Evolutionary conservation across 2,329 filamentous ascomycete species (phyloP).

Genomic region (Fusarium buharicum): DNA sequence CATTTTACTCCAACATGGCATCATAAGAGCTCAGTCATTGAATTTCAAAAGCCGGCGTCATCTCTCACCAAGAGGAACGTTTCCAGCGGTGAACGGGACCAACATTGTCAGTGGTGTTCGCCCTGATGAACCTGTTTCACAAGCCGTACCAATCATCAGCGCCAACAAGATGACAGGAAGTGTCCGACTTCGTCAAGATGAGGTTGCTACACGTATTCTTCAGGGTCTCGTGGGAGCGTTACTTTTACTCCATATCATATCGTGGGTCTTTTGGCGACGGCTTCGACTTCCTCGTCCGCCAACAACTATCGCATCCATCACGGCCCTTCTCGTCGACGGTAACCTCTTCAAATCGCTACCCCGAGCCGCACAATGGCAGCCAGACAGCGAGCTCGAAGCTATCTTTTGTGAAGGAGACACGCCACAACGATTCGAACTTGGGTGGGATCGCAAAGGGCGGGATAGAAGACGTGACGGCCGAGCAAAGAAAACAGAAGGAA

Average conservation of each 20-base stretch:
- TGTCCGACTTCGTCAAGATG: slow-evolving; percentile 46
- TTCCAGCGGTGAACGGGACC: slow-evolving; percentile 30
- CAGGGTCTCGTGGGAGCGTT: slow-evolving; percentile 48
- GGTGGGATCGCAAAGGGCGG: slow-evolving; percentile 30
- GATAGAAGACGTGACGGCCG: slow-evolving; percentile 25
- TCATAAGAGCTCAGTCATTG: slow-evolving; percentile 52
- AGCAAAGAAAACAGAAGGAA: slow-evolving; percentile 30
- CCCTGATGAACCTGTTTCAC: slow-evolving; percentile 37
- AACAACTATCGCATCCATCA: slow-evolving; percentile 52
- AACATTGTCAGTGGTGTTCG: slow-evolving; percentile 41
- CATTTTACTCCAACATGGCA: slow-evolving; percentile 51
- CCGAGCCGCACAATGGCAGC: slow-evolving; percentile 43
- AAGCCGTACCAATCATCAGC: slow-evolving; percentile 40
- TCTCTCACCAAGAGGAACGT: slow-evolving; percentile 31
- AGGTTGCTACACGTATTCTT: slow-evolving; percentile 49
- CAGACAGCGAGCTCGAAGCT: slow-evolving; percentile 30
- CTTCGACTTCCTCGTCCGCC: slow-evolving; percentile 47
- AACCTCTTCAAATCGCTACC: slow-evolving; percentile 48
- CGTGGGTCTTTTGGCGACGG: slow-evolving; percentile 46
- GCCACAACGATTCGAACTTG: slow-evolving; percentile 34
- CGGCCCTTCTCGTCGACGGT: slow-evolving; percentile 52
- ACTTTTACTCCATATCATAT: slow-evolving; percentile 42
- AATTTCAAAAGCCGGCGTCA: slow-evolving; percentile 45
- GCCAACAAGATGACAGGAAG: slow-evolving; percentile 25
- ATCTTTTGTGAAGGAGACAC: slow-evolving; percentile 26